phyloP scores from a whole-genome alignment of 306 rosid genomes.

The Cucurbita maxima region DNA sequence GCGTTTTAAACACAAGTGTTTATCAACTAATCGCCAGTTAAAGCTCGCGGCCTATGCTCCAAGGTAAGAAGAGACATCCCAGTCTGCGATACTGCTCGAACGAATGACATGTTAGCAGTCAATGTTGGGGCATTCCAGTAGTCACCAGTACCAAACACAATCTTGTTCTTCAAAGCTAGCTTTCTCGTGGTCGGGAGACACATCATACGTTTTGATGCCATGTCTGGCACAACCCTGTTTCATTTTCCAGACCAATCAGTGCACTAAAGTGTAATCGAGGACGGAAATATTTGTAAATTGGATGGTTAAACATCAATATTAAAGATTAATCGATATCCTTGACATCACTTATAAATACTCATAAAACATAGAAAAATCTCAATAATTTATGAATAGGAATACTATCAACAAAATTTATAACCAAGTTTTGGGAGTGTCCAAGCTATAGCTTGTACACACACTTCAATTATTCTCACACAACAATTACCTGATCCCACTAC shows the following conservation, averaged over 20 bases:
- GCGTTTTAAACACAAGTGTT: neutral
- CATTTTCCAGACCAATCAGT: conserved; percentile 15
- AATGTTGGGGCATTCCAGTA: conserved; percentile 69
- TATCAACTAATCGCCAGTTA: conserved; percentile 50
- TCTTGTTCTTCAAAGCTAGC: conserved; percentile 74
- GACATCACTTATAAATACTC: no score
- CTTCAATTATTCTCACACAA: neutral
- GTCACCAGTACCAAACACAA: conserved; percentile 87
- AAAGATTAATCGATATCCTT: no score
- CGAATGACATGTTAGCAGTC: conserved; percentile 90
- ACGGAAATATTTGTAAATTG: no score
- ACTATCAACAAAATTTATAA: no score
- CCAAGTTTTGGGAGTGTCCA: neutral
- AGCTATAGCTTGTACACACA: neutral
- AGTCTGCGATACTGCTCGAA: conserved; percentile 79
- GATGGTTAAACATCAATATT: no score
- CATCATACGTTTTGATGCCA: conserved; percentile 65
- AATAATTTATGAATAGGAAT: no score
- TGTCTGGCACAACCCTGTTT: conserved; percentile 65
- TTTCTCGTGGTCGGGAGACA: conserved; percentile 79
- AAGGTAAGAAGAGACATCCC: conserved; percentile 79
- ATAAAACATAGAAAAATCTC: no score
- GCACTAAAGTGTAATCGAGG: neutral
- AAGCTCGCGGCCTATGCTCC: conserved; percentile 73
- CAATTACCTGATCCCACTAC: neutral